These are phyloP conservation scores for Globisporangium emineosum DNA, from an alignment of 352 stramenopile species.

Conservation along the genomic window DNA sequence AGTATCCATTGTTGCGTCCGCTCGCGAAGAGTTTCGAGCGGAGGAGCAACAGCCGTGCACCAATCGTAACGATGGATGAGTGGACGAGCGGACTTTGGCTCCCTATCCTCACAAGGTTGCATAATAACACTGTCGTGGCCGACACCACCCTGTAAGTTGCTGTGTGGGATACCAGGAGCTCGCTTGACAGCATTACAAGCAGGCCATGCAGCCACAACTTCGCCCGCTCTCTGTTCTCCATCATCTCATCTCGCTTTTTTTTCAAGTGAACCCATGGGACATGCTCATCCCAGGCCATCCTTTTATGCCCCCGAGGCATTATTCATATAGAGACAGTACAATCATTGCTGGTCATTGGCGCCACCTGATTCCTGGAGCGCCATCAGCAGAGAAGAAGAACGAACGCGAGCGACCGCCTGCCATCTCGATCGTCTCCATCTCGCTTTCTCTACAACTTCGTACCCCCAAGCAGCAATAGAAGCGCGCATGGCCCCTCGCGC, in stretches of 20 bases:
- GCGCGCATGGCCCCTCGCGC: background rate
- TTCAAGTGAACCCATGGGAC: background rate
- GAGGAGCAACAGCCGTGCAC: too few relatives aligned
- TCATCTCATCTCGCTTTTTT: conserved; percentile 4
- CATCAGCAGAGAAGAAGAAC: conserved; percentile 1
- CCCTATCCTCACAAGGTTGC: too few relatives aligned
- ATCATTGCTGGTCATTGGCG: background rate
- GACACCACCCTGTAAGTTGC: too few relatives aligned
- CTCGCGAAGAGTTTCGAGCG: background rate
- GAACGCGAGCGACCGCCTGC: background rate
- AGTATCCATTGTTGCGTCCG: background rate
- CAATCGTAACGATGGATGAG: too few relatives aligned
- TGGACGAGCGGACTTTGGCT: background rate
- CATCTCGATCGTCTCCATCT: background rate
- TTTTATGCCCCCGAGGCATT: background rate
- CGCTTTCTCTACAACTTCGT: background rate
- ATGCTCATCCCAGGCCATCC: background rate
- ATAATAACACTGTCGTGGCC: too few relatives aligned
- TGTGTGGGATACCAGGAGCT: too few relatives aligned
- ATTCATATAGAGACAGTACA: conserved; percentile 5
- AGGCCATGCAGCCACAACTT: too few relatives aligned
- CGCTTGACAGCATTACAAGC: too few relatives aligned
- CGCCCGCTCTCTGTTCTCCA: too few relatives aligned
- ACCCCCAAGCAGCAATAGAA: background rate
- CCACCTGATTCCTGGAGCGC: conserved; percentile 10